Evolutionary conservation across 768 basidiomycete genomes (phyloP).

Genomic region (Phlebiopsis flavidoalba): DNA sequence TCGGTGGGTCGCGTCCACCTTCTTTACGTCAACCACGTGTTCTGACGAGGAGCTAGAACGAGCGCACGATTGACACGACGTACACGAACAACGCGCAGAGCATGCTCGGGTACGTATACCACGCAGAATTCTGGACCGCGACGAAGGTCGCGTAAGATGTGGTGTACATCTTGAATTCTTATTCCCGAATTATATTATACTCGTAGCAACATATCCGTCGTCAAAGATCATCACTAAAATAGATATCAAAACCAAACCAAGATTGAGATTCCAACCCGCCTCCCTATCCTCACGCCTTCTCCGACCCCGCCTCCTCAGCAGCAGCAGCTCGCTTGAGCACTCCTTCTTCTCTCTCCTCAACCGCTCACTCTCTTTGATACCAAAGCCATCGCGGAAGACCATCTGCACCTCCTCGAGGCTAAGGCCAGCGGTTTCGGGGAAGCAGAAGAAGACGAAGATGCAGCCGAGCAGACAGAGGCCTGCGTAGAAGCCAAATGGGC

Average conservation of each 20-base stretch:
- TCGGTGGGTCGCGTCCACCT: constrained; percentile 44
- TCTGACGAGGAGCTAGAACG: constrained; percentile 51
- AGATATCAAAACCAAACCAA: background rate
- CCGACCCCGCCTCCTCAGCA: background rate
- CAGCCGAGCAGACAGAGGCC: constrained; percentile 66
- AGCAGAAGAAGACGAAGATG: constrained; percentile 63
- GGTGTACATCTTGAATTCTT: background rate
- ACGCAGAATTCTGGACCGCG: constrained; percentile 82
- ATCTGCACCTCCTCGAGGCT: constrained; percentile 62
- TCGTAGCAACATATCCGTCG: constrained; percentile 8
- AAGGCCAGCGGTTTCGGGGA: constrained; percentile 77
- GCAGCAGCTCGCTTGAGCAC: constrained; percentile 1
- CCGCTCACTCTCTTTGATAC: constrained; percentile 51
- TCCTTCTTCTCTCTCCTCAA: constrained; percentile 41
- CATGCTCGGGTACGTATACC: constrained; percentile 84
- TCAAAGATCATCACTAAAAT: constrained; percentile 2
- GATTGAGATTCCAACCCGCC: too few relatives aligned
- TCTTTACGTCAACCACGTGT: background rate
- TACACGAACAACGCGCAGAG: constrained; percentile 80
- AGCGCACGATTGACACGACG: constrained; percentile 72
- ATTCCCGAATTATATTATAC: constrained; percentile 1
- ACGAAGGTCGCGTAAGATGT: constrained; percentile 29
- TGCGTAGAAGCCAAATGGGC: constrained; percentile 76
- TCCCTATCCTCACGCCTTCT: background rate
- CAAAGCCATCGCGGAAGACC: constrained; percentile 62